phyloP scores from a whole-genome alignment of 169 alveolate genomes.

The Sarcocystis neurona region DNA sequence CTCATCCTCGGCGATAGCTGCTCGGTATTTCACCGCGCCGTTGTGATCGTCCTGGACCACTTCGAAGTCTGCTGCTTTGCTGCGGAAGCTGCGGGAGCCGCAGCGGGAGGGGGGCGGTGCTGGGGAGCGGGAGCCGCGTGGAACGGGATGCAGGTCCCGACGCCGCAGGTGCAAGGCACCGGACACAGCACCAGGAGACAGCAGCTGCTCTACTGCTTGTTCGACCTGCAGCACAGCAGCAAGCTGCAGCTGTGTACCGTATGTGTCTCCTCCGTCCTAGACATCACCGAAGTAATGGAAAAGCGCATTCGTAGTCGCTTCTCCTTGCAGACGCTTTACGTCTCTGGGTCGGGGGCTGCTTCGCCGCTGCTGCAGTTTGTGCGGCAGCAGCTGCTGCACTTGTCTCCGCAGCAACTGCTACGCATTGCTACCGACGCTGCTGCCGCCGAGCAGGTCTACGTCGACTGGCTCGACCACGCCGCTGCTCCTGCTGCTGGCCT shows the following conservation, averaged over 20 bases:
- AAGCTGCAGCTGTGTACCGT: constrained; percentile 48
- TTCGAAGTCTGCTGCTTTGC: constrained; percentile 52
- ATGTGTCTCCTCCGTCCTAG: constrained; percentile 48
- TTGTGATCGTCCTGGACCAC: constrained; percentile 49
- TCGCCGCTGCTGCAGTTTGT: neutral
- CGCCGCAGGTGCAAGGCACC: no score
- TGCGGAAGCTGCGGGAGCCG: neutral
- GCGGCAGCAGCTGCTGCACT: constrained; percentile 14
- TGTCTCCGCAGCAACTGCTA: neutral
- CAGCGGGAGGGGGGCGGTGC: constrained; percentile 2
- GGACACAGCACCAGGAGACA: constrained; percentile 32
- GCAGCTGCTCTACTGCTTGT: constrained; percentile 55
- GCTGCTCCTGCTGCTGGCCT: no score
- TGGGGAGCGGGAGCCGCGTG: neutral
- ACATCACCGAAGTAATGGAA: constrained; percentile 49
- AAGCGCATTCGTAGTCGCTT: constrained; percentile 59
- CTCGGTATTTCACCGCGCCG: constrained; percentile 38
- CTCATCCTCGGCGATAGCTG: constrained; percentile 34
- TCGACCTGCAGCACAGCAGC: constrained; percentile 53
- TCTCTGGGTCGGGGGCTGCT: neutral
- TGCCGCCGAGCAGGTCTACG: neutral
- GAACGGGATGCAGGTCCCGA: no score
- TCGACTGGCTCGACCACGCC: neutral
- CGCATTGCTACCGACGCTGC: neutral
- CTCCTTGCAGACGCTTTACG: constrained; percentile 43